A percentile compares a stretch with the other conserved stretches of the same genome.
Evolutionary conservation across 2,329 filamentous ascomycete species (phyloP).

Genomic region (Trichoderma citrinoviride): DNA sequence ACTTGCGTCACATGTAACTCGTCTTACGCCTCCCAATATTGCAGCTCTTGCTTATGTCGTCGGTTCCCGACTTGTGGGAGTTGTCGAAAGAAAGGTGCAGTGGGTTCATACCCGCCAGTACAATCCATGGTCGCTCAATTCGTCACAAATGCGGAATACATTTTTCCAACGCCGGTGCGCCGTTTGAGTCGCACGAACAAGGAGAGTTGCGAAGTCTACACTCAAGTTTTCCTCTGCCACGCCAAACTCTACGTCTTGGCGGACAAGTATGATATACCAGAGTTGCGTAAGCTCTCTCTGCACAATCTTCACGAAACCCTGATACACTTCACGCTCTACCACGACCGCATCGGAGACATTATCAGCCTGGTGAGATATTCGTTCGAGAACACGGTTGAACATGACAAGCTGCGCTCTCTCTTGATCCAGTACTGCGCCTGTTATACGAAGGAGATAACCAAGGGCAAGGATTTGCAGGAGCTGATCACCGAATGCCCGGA

Average conservation of each 20-base stretch:
- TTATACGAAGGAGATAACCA: background rate
- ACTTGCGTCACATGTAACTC: background rate
- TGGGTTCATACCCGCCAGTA: too few species aligned
- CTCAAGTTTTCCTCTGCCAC: background rate
- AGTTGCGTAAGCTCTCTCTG: background rate
- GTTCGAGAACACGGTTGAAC: background rate
- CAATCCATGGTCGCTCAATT: background rate
- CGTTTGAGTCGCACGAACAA: too few species aligned
- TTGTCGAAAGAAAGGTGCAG: background rate
- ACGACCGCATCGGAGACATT: background rate
- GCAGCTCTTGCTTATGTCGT: background rate
- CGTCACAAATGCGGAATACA: background rate
- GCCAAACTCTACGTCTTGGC: background rate
- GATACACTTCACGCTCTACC: background rate
- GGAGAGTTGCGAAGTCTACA: background rate
- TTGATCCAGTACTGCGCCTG: background rate
- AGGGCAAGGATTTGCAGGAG: background rate
- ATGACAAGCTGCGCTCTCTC: background rate
- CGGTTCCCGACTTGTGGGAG: background rate
- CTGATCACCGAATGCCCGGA: background rate
- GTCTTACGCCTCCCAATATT: background rate
- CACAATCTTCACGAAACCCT: background rate
- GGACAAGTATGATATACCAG: background rate
- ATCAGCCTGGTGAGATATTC: background rate
- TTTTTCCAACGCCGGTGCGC: background rate